A percentile compares a stretch with the other conserved stretches of the same genome.
phyloP scores from a whole-genome alignment of 2,329 filamentous ascomycete genomes.

The Rhinocladiella mackenziei region DNA sequence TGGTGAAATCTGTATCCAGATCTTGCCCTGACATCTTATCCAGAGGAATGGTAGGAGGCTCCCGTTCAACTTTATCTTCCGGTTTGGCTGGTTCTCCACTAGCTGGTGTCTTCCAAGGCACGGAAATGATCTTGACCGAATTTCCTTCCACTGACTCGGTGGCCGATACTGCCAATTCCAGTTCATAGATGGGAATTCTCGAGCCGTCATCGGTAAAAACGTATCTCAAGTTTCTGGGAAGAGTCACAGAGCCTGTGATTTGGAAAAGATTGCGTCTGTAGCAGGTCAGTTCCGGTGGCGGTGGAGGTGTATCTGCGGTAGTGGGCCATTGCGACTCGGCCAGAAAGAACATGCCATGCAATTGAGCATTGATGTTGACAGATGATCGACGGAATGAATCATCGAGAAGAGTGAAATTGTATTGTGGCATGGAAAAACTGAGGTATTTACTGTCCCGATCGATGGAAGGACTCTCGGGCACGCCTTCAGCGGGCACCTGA shows the following conservation, averaged over 20 bases:
- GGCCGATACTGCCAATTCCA: slow-evolving; percentile 84
- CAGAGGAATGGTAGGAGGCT: slow-evolving; percentile 77
- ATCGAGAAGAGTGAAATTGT: slow-evolving; percentile 59
- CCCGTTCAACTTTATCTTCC: slow-evolving; percentile 70
- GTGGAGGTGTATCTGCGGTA: slow-evolving; percentile 49
- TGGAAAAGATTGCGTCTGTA: slow-evolving; percentile 95
- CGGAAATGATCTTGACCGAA: slow-evolving; percentile 86
- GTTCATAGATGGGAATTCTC: slow-evolving; percentile 72
- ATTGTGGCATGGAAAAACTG: slow-evolving; percentile 64
- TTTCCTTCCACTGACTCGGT: slow-evolving; percentile 94
- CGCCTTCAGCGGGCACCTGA: slow-evolving; percentile 41
- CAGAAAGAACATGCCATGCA: slow-evolving; percentile 67
- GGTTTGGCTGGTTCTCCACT: slow-evolving; percentile 55
- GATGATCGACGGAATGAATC: slow-evolving; percentile 55
- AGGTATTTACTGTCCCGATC: slow-evolving; percentile 67
- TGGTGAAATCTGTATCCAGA: slow-evolving; percentile 75
- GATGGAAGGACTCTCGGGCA: slow-evolving; percentile 54
- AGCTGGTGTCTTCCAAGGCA: slow-evolving; percentile 94
- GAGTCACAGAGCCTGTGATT: slow-evolving; percentile 82
- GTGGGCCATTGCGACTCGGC: slow-evolving; percentile 62
- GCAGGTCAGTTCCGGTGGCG: slow-evolving; percentile 78
- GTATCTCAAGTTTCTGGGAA: slow-evolving; percentile 72
- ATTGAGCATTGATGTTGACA: slow-evolving; percentile 57
- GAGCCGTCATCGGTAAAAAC: slow-evolving; percentile 81
- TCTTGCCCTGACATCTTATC: slow-evolving; percentile 63